These are phyloP conservation scores for Pseudopyricularia cyperi DNA, from an alignment of 2,329 filamentous ascomycete species.

Conservation along the genomic window DNA sequence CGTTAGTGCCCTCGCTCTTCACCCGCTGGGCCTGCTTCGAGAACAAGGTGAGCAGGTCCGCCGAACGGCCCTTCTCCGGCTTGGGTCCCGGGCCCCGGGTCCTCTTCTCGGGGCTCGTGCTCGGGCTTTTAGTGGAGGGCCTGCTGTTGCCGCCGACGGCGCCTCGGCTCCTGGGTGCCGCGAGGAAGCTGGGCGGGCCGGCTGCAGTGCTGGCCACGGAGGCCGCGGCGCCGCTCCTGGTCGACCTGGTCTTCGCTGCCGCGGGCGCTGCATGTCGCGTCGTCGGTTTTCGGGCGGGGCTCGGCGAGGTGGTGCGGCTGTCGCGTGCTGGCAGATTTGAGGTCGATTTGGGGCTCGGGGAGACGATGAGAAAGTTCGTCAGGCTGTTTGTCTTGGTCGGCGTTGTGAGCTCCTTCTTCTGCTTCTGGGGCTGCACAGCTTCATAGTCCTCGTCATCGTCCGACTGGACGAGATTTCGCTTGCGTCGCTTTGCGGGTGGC, in stretches of 20 bases:
- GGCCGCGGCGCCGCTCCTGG: background rate
- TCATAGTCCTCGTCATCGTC: constrained; percentile 38
- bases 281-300: constrained; percentile 22
- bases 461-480: constrained; percentile 38
- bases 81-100: background rate
- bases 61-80: constrained; percentile 37
- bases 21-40: constrained; percentile 45
- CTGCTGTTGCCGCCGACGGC: constrained; percentile 5
- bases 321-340: constrained; percentile 7
- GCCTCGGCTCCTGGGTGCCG: background rate
- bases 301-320: constrained; percentile 22
- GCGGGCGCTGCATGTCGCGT: constrained; percentile 10
- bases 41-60: constrained; percentile 45
- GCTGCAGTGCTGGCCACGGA: background rate
- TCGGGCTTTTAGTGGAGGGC: constrained; percentile 22
- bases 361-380: constrained; percentile 39
- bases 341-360: constrained; percentile 27
- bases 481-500: constrained; percentile 45
- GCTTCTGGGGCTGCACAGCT: constrained; percentile 20
- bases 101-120: constrained; percentile 32
- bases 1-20: constrained; percentile 14
- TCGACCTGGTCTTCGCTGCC: constrained; percentile 1
- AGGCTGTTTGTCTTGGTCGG: constrained; percentile 26
- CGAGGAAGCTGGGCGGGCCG: constrained; percentile 1
- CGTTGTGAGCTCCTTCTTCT: constrained; percentile 18